Conservation (phyloP, 768 basidiomycete genomes). For the Pseudohyphozyma bogoriensis region DNA sequence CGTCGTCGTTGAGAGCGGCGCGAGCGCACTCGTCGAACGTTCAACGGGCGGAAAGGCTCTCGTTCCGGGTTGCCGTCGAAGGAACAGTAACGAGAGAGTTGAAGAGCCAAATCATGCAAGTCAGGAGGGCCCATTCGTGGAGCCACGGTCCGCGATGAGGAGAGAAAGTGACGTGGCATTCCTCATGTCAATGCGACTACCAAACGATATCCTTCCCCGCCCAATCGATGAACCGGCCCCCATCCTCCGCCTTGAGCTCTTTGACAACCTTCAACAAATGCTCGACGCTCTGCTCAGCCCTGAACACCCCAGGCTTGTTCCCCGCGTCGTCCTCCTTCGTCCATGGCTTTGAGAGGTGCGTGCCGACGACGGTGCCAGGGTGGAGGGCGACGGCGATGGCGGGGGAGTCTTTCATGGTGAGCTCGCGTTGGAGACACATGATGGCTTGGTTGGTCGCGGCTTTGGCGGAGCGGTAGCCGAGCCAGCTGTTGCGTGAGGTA, state of each 20-base stretch:
- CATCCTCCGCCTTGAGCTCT: conserved; percentile 15
- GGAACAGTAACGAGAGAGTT: too few relatives aligned
- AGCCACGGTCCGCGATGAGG: too few relatives aligned
- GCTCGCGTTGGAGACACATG: conserved; percentile 40
- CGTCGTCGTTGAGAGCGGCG: too few relatives aligned
- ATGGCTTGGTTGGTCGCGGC: conserved; percentile 42
- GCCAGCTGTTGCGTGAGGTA: conserved; percentile 11
- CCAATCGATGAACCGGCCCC: conserved; percentile 27
- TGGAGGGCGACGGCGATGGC: conserved; percentile 37
- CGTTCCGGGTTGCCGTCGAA: too few relatives aligned
- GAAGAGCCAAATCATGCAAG: too few relatives aligned
- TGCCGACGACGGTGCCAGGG: conserved; percentile 29
- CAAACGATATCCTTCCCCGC: conserved; percentile 24
- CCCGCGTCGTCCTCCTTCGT: conserved; percentile 34
- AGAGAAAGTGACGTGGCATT: too few relatives aligned
- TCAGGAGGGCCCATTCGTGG: too few relatives aligned
- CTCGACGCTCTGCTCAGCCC: conserved; percentile 33
- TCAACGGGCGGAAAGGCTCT: too few relatives aligned
- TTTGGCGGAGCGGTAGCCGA: conserved; percentile 38
- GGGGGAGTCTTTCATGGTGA: conserved; percentile 26
- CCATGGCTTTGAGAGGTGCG: conserved; percentile 26
- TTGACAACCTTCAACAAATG: conserved; percentile 24
- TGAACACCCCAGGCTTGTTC: conserved; percentile 37
- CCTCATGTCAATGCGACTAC: too few relatives aligned
- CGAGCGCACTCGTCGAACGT: too few relatives aligned